Base-by-base conservation (phyloP, 2,329 filamentous ascomycete species). In the Torrubiella hemipterigena region DNA sequence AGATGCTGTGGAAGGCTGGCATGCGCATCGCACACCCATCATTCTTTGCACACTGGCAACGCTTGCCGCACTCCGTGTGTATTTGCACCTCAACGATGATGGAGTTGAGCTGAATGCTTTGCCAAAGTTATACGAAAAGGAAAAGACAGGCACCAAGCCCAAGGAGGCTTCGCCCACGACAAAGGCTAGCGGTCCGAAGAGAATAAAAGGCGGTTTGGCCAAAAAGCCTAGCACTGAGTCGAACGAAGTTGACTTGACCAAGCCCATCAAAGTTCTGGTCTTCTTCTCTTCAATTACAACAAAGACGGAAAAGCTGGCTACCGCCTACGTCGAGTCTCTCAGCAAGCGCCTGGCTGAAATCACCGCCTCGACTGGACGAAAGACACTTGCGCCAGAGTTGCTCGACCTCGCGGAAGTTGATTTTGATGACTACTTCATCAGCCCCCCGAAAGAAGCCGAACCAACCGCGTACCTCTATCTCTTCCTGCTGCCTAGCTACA, bases 271-370 rank as follows among this genome's bases (percentile, higher is more conserved):
- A 49, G 70, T 81, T 3, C 55, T 93, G 12, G 58, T 95, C 19
- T 96, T 95, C 61, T 96, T 81, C 60, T 89, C 85, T 3, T 93
- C 87, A 1, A 64, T 96, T 34, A 93, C 84, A 4, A 84, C 79
- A 4, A 82, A 75, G 19, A 95, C 87, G 2, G 78, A 89, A 50
- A 77, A 73, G 45, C 73, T 77, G 36, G 81, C 81, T 2, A 67
- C 73, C 16, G 60, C 67, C 2, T 73, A 91, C 29, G 57, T 65
- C n/a, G 61, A 71, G 35, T 55, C 59, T 2, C 51, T 89, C 17
- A 61, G 63, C 14, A 38, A 47, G 42, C 45, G 71, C 12, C 63
- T 82, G 13, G 58, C 67, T 7, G 54, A 60, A 11, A 58, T 81
- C 9, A 46, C 54, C 8, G 43, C 45, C 30, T 48, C 53, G 12